Base-by-base conservation (phyloP, 768 basidiomycete species). In the Tylopilus plumbeoviolaceoides region DNA sequence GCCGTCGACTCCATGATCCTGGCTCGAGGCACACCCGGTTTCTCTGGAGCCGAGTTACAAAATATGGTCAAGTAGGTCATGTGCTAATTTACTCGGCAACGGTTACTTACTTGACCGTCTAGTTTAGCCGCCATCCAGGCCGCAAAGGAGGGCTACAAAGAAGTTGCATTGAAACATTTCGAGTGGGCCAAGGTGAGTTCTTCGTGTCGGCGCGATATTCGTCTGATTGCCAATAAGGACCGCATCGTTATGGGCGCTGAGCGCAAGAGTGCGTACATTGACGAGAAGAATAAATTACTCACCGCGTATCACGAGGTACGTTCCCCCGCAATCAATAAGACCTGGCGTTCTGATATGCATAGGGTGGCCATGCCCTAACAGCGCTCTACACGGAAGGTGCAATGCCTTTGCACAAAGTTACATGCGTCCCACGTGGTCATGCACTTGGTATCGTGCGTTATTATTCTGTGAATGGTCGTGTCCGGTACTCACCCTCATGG, bases 211-310 rank as follows among this genome's bases (percentile, higher is more conserved):
- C 1, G 15, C n/a, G 23, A 12, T 10, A n/a, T 20, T 54, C 23
- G 47, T 44, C 48, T 23, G 48, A 54, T 35, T 10, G 23, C 7
- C 14, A n/a, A 42, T 23, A 59, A 85, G 89, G 92, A 95, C 70
- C 88, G 92, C 51, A 98, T 98, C 55, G 73, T 97, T 56, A 95
- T 99, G 94, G 97, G 97, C 40, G 91, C 91, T 8, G 95, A 98
- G 70, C 80, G 97, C 56, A 89, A 85, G 74, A 94, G 89, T 51
- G 84, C 87, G 39, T 94, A 84, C 65, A 89, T 98, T 55, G 87
- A 91, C 55, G 84, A 87, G 33, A 88, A 92, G 70, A 84, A 81
- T 31, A 95, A 94, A 68, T 73, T 87, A 50, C 82, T 90, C 44
- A 98, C 95, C 0, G 97, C 97, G 7, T 98, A 98, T 73, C 95